A percentile compares a stretch with the other conserved stretches of the same genome.
These are phyloP conservation scores for Carex arenaria DNA, from an alignment of 202 grass and related monocot genomes.

Conservation along the genomic window DNA sequence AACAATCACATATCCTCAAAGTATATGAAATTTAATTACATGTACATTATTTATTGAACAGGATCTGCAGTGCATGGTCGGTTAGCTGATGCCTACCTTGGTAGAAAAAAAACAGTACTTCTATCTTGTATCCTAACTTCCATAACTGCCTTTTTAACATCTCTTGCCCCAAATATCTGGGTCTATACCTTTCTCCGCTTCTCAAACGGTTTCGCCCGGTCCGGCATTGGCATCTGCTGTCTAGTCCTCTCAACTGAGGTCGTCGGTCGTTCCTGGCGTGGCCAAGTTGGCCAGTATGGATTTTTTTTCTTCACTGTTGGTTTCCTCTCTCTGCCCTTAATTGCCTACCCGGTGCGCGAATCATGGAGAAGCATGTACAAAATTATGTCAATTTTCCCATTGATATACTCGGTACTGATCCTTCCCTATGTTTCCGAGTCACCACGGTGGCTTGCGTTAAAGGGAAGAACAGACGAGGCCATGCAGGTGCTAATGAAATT, in stretches of 20 bases:
- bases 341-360: conserved; percentile 30
- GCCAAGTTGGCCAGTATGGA: conserved; percentile 52
- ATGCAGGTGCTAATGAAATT: conserved; percentile 37
- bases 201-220: conserved; percentile 38
- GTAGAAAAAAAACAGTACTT: conserved; percentile 36
- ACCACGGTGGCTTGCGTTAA: conserved; percentile 41
- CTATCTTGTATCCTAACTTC: conserved; percentile 32
- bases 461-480: conserved; percentile 31
- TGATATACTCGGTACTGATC: conserved; percentile 32
- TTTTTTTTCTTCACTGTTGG: conserved; percentile 53
- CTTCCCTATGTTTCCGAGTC: conserved; percentile 45
- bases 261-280: conserved; percentile 36
- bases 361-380: conserved; percentile 47
- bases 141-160: conserved; percentile 36
- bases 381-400: conserved; percentile 36
- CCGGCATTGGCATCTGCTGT: conserved; percentile 48
- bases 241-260: conserved; percentile 46
- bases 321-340: conserved; percentile 40
- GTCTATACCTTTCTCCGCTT: conserved; percentile 43
- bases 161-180: conserved; percentile 39
- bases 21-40: not conserved
- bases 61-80: conserved; percentile 40
- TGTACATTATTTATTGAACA: conserved; percentile 6
- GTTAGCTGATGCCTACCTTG: conserved; percentile 39
- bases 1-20: not conserved